phyloP scores from a whole-genome alignment of 495 filamentous ascomycete species.

The Massariosphaeria phaeospora region DNA sequence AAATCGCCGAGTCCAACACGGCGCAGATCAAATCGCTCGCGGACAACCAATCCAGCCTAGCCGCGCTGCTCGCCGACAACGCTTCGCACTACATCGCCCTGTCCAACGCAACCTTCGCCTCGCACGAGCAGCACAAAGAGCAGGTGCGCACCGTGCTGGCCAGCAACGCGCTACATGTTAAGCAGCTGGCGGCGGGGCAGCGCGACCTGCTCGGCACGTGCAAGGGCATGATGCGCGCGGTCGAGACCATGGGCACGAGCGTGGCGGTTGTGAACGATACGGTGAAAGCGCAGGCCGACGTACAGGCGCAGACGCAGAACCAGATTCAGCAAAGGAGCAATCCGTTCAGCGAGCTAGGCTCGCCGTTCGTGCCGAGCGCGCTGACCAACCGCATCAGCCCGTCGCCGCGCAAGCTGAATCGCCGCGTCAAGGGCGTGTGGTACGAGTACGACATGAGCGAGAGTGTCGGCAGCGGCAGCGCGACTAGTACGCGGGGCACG shows the following conservation, averaged over 20 bases:
- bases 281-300: not conserved
- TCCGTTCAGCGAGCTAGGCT: not conserved
- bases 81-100: slow-evolving; percentile 24
- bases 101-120: slow-evolving; percentile 16
- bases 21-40: slow-evolving; percentile 29
- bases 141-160: slow-evolving; percentile 2
- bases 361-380: slow-evolving; percentile 5
- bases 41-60: slow-evolving; percentile 18
- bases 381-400: slow-evolving; percentile 9
- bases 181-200: slow-evolving; percentile 9
- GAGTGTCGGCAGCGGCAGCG: not conserved
- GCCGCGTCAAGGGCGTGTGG: slow-evolving; percentile 24
- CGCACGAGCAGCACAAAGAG: slow-evolving; percentile 17
- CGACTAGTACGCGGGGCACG: too few relatives aligned
- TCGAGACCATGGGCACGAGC: slow-evolving; percentile 7
- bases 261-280: slow-evolving; percentile 4
- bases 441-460: slow-evolving; percentile 23
- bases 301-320: not conserved
- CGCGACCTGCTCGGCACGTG: slow-evolving; percentile 6
- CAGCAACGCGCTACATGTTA: slow-evolving; percentile 16
- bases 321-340: not conserved
- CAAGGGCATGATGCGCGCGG: slow-evolving; percentile 9
- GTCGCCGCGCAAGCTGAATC: slow-evolving; percentile 22
- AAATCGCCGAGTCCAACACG: slow-evolving; percentile 25
- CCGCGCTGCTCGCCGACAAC: slow-evolving; percentile 11